Conservation (phyloP, 2,329 filamentous ascomycete species). For the Achaetomium macrosporum region DNA sequence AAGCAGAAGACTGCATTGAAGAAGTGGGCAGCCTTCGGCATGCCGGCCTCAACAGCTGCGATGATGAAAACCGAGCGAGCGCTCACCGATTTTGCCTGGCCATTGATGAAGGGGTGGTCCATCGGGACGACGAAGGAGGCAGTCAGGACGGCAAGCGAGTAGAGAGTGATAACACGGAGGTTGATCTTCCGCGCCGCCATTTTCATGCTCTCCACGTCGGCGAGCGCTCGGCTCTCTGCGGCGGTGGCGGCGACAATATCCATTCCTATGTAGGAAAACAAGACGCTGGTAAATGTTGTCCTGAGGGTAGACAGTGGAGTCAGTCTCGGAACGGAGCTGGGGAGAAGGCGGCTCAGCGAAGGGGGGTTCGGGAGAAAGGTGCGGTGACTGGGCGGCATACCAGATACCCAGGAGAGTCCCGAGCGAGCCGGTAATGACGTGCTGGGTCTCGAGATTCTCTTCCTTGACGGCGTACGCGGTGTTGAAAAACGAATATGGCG, state of each 20-base stretch:
- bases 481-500: constrained; percentile 36
- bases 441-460: constrained; percentile 26
- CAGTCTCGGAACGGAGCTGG: background rate
- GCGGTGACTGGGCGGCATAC: constrained; percentile 22
- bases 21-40: constrained; percentile 32
- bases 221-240: constrained; percentile 31
- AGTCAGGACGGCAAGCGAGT: constrained; percentile 25
- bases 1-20: constrained; percentile 36
- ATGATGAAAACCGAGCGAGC: constrained; percentile 33
- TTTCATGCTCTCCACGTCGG: constrained; percentile 36
- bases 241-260: constrained; percentile 36
- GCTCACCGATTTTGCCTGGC: constrained; percentile 32
- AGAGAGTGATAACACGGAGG: constrained; percentile 31
- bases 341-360: background rate
- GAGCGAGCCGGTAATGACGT: constrained; percentile 29
- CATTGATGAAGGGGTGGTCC: constrained; percentile 37
- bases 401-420: constrained; percentile 36
- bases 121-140: constrained; percentile 32
- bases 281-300: constrained; percentile 34
- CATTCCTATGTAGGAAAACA: constrained; percentile 36
- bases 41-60: constrained; percentile 33
- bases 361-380: background rate
- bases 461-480: constrained; percentile 29
- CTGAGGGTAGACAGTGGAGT: constrained; percentile 16
- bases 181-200: constrained; percentile 36